phyloP scores from a whole-genome alignment of 73 alveolate genomes.

The Paraurostyla sp. region DNA sequence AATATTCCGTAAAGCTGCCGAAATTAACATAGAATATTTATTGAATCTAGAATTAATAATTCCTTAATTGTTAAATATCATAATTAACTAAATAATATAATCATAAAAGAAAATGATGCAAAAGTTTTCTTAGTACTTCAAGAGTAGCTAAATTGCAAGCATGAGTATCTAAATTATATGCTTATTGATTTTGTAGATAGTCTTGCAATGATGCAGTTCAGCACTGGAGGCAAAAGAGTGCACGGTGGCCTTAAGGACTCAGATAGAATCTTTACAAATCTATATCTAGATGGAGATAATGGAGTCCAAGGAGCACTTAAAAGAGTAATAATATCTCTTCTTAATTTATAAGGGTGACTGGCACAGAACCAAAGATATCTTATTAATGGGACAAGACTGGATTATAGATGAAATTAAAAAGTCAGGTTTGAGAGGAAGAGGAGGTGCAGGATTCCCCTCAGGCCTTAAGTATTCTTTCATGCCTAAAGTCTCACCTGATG shows the following conservation, averaged over 20 bases:
- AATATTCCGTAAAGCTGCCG: too few relatives aligned
- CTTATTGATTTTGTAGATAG: background rate
- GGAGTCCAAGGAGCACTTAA: conserved; percentile 75
- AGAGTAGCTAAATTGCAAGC: background rate
- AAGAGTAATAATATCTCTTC: conserved; percentile 16
- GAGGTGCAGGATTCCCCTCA: conserved; percentile 96
- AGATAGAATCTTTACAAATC: conserved; percentile 81
- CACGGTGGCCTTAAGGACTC: conserved; percentile 76
- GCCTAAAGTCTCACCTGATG: conserved; percentile 92
- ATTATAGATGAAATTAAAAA: conserved; percentile 89
- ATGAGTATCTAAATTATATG: background rate
- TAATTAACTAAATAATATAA: conserved; percentile 7
- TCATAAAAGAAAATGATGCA: conserved; percentile 40
- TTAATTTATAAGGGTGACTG: conserved; percentile 85
- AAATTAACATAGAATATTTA: too few relatives aligned
- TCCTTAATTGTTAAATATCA: background rate
- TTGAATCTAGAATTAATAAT: too few relatives aligned
- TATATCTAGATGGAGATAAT: conserved; percentile 74
- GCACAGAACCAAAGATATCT: conserved; percentile 90
- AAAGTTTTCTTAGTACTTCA: background rate
- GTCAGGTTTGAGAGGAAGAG: conserved; percentile 93
- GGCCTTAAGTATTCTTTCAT: conserved; percentile 92
- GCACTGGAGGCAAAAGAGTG: conserved; percentile 40
- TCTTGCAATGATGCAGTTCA: conserved; percentile 30
- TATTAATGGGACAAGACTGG: conserved; percentile 94